Evolutionary conservation across 2,329 filamentous ascomycete species (phyloP).

Genomic region (Colletotrichum salicis): DNA sequence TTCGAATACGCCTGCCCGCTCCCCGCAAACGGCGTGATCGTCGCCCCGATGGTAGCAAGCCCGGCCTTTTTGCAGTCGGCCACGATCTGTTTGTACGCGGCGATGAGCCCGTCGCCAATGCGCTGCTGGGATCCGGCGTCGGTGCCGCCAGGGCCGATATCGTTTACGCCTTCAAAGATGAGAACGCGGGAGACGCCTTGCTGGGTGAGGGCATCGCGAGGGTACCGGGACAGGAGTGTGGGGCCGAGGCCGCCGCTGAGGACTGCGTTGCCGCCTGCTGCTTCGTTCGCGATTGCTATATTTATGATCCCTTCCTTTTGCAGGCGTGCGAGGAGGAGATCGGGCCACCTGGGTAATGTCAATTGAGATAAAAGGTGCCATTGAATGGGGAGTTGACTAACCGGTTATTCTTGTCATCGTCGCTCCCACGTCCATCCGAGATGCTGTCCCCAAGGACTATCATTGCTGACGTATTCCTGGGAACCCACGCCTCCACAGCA

Average conservation of each 20-base stretch:
- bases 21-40: conserved; percentile 72
- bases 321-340: conserved; percentile 64
- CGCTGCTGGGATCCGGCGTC: conserved; percentile 57
- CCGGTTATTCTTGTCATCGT: conserved; percentile 69
- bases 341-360: conserved; percentile 59
- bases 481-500: conserved; percentile 66
- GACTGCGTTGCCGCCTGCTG: conserved; percentile 75
- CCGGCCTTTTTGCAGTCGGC: conserved; percentile 63
- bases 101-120: conserved; percentile 62
- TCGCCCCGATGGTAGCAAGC: conserved; percentile 69
- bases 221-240: conserved; percentile 67
- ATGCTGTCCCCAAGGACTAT: conserved; percentile 73
- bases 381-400: conserved; percentile 36
- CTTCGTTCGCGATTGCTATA: conserved; percentile 71
- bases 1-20: conserved; percentile 64
- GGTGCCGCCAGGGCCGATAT: conserved; percentile 66
- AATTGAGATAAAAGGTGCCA: background rate
- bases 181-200: conserved; percentile 69
- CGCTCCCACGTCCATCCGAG: conserved; percentile 73
- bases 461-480: conserved; percentile 55
- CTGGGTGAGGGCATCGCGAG: conserved; percentile 71
- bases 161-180: conserved; percentile 76
- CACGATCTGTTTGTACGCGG: conserved; percentile 69
- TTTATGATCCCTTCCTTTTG: conserved; percentile 57
- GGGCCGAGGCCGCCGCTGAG: conserved; percentile 72